Evolutionary conservation across 2,329 filamentous ascomycete species (phyloP).

Genomic region (Graphium sp.): DNA sequence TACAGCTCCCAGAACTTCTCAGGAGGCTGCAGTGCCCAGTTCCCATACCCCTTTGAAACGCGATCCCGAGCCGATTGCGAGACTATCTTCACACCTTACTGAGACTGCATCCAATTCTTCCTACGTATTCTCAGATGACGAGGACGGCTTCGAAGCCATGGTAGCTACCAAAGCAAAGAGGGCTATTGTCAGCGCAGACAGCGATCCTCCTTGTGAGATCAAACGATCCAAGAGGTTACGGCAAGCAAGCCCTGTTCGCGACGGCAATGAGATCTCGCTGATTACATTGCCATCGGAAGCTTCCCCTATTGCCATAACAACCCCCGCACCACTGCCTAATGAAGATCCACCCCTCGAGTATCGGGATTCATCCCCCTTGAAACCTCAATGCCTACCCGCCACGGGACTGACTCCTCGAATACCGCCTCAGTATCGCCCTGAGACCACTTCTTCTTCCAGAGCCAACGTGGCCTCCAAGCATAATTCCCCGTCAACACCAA

Average conservation of each 20-base stretch:
- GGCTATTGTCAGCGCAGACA: too few relatives aligned
- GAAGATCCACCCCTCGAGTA: conserved; percentile 1
- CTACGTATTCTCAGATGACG: conserved; percentile 10
- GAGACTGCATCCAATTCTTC: conserved; percentile 6
- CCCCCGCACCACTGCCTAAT: neutral
- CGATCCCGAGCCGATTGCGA: neutral
- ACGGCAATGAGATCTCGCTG: neutral
- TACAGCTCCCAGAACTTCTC: neutral
- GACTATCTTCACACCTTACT: neutral
- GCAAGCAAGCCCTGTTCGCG: conserved; percentile 1
- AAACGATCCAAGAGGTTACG: neutral
- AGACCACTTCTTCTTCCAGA: too few relatives aligned
- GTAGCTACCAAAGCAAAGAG: too few relatives aligned
- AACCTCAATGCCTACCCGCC: conserved; percentile 1
- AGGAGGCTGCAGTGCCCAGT: neutral
- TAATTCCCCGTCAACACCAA: too few relatives aligned
- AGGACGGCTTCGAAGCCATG: conserved; percentile 9
- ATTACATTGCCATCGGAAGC: neutral
- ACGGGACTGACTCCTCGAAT: too few relatives aligned
- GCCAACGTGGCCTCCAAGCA: too few relatives aligned
- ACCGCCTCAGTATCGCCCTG: too few relatives aligned
- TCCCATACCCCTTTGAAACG: neutral
- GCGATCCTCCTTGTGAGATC: too few relatives aligned
- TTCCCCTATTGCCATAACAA: neutral
- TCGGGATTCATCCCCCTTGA: neutral